A percentile compares a stretch with the other conserved stretches of the same genome.
These are phyloP conservation scores for Peniophora sp. DNA, from an alignment of 1,284 basidiomycete species.

Conservation along the genomic window DNA sequence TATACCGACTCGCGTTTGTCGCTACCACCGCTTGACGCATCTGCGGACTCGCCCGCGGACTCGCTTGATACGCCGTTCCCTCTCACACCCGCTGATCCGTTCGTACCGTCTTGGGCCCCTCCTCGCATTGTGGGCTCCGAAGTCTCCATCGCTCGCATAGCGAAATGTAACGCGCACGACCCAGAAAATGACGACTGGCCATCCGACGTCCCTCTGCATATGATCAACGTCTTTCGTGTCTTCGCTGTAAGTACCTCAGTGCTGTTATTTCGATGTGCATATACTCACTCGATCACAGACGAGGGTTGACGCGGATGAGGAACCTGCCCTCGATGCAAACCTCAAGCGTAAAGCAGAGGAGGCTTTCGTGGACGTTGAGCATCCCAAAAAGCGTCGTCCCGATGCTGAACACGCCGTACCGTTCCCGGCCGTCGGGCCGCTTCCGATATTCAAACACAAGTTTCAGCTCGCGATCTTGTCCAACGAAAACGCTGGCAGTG, in stretches of 20 bases:
- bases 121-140: too few species aligned
- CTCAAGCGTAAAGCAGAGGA: slow-evolving; percentile 1
- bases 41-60: too few species aligned
- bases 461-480: slow-evolving; percentile 4
- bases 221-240: slow-evolving; percentile 13
- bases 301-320: slow-evolving; percentile 1
- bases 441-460: slow-evolving; percentile 12
- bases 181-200: slow-evolving; percentile 3
- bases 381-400: slow-evolving; percentile 6
- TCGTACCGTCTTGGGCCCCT: too few species aligned
- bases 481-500: not conserved
- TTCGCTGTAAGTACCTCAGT: slow-evolving; percentile 7
- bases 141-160: too few species aligned
- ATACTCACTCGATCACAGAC: not conserved
- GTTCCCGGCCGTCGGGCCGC: slow-evolving; percentile 11
- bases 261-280: not conserved
- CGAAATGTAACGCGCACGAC: not conserved
- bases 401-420: slow-evolving; percentile 7
- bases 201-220: slow-evolving; percentile 10
- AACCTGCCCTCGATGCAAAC: not conserved
- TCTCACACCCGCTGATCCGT: too few species aligned
- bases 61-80: too few species aligned
- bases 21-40: too few species aligned
- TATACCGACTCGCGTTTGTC: too few species aligned
- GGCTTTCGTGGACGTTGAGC: slow-evolving; percentile 3